A percentile compares a stretch with the other conserved stretches of the same genome.
These are phyloP conservation scores for Botryotinia convoluta DNA, from an alignment of 2,329 filamentous ascomycete genomes.

Conservation along the genomic window DNA sequence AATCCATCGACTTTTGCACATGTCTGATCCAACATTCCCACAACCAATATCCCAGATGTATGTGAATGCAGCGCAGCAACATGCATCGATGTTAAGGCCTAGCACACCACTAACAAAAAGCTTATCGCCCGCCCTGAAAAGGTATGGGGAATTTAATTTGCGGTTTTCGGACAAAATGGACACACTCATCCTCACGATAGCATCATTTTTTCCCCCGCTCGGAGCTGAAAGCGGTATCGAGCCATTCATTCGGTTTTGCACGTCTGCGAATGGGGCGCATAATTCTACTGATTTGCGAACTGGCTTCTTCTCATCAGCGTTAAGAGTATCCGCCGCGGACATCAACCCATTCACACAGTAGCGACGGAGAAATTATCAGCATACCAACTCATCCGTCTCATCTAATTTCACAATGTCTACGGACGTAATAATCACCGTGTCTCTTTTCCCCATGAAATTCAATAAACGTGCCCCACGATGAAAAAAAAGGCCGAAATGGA, in stretches of 20 bases:
- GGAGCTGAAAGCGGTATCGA: not conserved
- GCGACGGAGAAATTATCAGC: slow-evolving; percentile 1
- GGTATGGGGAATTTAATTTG: slow-evolving; percentile 5
- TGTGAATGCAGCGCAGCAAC: not conserved
- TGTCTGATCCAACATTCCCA: not conserved
- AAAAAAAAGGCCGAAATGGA: slow-evolving; percentile 3
- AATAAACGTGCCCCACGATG: slow-evolving; percentile 10
- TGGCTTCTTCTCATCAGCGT: not conserved
- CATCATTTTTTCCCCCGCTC: not conserved
- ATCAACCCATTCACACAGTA: not conserved
- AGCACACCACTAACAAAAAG: slow-evolving; percentile 5
- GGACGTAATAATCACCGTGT: not conserved
- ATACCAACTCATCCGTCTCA: not conserved
- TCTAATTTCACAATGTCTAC: not conserved
- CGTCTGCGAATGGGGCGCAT: slow-evolving; percentile 3
- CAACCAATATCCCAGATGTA: not conserved
- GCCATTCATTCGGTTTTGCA: not conserved
- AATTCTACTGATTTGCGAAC: not conserved
- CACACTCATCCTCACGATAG: not conserved
- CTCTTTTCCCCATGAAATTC: slow-evolving; percentile 12
- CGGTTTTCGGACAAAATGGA: not conserved
- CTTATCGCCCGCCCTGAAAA: slow-evolving; percentile 11
- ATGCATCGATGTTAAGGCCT: slow-evolving; percentile 9
- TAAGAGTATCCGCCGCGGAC: slow-evolving; percentile 3
- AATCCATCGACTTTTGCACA: not conserved